Base-by-base conservation (phyloP, 73 alveolate species). In the Durusdinium trenchii region DNA sequence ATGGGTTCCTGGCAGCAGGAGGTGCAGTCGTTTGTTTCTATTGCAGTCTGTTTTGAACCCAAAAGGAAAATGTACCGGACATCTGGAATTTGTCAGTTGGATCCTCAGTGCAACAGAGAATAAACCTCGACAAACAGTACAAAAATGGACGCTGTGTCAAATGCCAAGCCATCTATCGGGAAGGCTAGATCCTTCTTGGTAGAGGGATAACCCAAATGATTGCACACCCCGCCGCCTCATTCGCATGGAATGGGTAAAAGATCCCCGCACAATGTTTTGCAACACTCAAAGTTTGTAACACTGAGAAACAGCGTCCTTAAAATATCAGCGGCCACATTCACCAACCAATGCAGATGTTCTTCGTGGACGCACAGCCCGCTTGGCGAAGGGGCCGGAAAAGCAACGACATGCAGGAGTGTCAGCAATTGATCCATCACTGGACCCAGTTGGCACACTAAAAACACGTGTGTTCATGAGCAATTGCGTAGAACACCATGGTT, bases 361-460 rank as follows among this genome's bases (percentile, higher is more conserved):
- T 78, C 64, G n/a, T 78, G 28, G 57, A 78, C n/a, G 60, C 87
- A 78, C 60, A 78, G 51, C 28, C 87, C 87, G 28, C 26, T 36
- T 30, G 87, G 3, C 9, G 87, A 78, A 64, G 14, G 45, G 43
- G 30, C 79, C 61, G 40, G 60, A 12, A 36, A 60, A 3, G 87
- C 87, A 5, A 60, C 87, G 16, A 78, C n/a, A 30, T 38, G 51
- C 32, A 78, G 87, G 32, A 78, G 60, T 0, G 60, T 52, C 51
- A 78, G 60, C 52, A 78, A 20, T 23, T n/a, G 60, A 23, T 20
- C 6, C 87, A 78, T 78, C 42, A 43, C 35, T 23, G n/a, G n/a
- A 78, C 3, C 35, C 38, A 14, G 43, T 42, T 20, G 30, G 30
- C 6, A 6, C 38, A 6, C 6, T 26, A 64, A 64, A 9, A 12